Conservation (phyloP, 1,284 basidiomycete genomes). For the Ganoderma lucidum region DNA sequence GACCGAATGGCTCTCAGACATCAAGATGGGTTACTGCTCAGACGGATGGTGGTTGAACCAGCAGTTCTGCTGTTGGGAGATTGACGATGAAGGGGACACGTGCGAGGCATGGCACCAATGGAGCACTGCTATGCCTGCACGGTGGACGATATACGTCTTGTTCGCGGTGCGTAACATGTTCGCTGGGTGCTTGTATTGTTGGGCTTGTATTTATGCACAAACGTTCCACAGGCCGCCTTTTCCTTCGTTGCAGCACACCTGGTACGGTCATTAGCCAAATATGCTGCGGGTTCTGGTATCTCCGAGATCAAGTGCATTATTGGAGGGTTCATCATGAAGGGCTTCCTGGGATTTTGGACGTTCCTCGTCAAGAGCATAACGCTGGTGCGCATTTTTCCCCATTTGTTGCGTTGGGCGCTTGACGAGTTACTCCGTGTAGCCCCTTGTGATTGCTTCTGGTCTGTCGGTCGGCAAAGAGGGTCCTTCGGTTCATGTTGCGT, state of each 20-base stretch:
- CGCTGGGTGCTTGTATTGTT: not conserved
- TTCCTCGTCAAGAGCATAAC: conserved; percentile 93
- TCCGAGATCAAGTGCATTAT: conserved; percentile 99
- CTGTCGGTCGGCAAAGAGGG: conserved; percentile 99
- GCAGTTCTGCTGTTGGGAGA: conserved; percentile 98
- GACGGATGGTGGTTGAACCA: conserved; percentile 99
- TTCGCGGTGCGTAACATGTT: conserved; percentile 76
- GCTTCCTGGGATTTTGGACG: conserved; percentile 90
- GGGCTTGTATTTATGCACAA: conserved; percentile 6
- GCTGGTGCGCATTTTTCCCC: conserved; percentile 64
- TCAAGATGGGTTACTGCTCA: conserved; percentile 96
- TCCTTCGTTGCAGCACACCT: conserved; percentile 89
- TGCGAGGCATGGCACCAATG: conserved; percentile 96
- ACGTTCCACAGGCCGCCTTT: conserved; percentile 66
- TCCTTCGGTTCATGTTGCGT: conserved; percentile 97
- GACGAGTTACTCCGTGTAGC: conserved; percentile 57
- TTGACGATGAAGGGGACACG: conserved; percentile 77
- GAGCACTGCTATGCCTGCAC: conserved; percentile 78
- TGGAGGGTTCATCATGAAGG: conserved; percentile 97
- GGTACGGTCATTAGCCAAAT: conserved; percentile 89
- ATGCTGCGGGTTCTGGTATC: conserved; percentile 98
- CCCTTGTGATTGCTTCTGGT: conserved; percentile 96
- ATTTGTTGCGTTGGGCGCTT: not conserved
- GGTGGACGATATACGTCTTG: conserved; percentile 88
- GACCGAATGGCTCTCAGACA: conserved; percentile 98